Percentiles rank a stretch among this genome's conserved stretches.
phyloP scores from a whole-genome alignment of 202 grass and related monocot genomes.

The Digitaria exilis region DNA sequence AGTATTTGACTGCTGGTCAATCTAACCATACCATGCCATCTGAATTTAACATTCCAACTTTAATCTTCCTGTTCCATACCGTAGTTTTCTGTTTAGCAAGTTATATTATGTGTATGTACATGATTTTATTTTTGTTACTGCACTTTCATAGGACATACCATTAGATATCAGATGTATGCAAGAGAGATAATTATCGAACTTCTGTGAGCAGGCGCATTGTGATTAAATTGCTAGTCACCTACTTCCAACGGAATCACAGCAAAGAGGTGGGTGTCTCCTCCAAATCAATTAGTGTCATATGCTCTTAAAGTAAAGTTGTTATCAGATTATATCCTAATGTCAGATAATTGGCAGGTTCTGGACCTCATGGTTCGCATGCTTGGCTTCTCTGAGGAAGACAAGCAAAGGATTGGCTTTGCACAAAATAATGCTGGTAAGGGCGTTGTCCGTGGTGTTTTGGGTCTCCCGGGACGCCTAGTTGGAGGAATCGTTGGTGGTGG shows the following conservation, averaged over 20 bases:
- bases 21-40: too few relatives aligned
- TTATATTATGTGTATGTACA: not conserved
- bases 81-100: not conserved
- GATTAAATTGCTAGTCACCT: slow-evolving; percentile 89
- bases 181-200: slow-evolving; percentile 27
- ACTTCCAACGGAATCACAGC: slow-evolving; percentile 93
- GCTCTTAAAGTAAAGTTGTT: slow-evolving; percentile 4
- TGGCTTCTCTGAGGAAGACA: slow-evolving; percentile 97
- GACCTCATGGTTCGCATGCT: slow-evolving; percentile 97
- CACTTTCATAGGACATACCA: not conserved
- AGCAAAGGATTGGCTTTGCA: slow-evolving; percentile 85
- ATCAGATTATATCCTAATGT: slow-evolving; percentile 4
- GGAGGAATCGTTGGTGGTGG: slow-evolving; percentile 79
- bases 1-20: too few relatives aligned
- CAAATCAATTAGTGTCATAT: slow-evolving; percentile 14
- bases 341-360: slow-evolving; percentile 58
- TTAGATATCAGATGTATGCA: not conserved
- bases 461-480: slow-evolving; percentile 78
- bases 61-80: not conserved
- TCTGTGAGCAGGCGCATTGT: slow-evolving; percentile 82
- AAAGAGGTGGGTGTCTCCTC: slow-evolving; percentile 74
- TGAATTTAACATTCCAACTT: too few relatives aligned
- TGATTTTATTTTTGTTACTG: slow-evolving; percentile 1
- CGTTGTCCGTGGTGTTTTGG: slow-evolving; percentile 89
- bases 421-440: slow-evolving; percentile 78